A percentile compares a stretch with the other conserved stretches of the same genome.
Conservation (phyloP, 2,329 filamentous ascomycete genomes). For the Nectriaceae sp. region DNA sequence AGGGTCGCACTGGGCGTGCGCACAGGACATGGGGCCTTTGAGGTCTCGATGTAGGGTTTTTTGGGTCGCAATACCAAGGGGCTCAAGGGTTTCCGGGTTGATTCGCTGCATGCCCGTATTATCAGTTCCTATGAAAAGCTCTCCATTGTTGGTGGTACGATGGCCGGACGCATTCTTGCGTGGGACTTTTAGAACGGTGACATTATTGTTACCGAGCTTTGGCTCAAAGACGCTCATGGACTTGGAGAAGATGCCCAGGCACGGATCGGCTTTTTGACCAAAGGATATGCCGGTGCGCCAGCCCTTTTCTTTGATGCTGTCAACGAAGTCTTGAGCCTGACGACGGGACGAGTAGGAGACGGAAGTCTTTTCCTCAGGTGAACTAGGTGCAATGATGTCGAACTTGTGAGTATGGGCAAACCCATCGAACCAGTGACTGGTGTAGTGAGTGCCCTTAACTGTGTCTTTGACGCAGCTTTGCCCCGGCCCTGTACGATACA, state of each 20-base stretch:
- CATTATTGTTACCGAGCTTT: conserved; percentile 51
- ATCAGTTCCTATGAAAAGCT: conserved; percentile 61
- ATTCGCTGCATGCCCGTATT: conserved; percentile 58
- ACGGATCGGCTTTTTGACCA: conserved; percentile 72
- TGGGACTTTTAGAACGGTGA: conserved; percentile 65
- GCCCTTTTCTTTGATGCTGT: conserved; percentile 62
- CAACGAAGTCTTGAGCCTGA: conserved; percentile 64
- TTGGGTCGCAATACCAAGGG: conserved; percentile 65
- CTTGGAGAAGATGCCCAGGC: conserved; percentile 72
- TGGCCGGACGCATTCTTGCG: conserved; percentile 33
- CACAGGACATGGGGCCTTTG: conserved; percentile 65
- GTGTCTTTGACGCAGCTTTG: conserved; percentile 61
- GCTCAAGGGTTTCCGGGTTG: conserved; percentile 72
- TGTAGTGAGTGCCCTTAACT: conserved; percentile 58
- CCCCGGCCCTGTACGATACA: conserved; percentile 77
- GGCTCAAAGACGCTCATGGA: conserved; percentile 61
- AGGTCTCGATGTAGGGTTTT: conserved; percentile 65
- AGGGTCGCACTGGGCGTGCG: conserved; percentile 73
- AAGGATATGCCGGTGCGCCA: conserved; percentile 61
- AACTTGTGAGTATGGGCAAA: conserved; percentile 73
- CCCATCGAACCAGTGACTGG: conserved; percentile 82
- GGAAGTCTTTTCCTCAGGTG: conserved; percentile 24
- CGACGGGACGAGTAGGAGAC: conserved; percentile 73
- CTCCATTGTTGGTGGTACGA: conserved; percentile 39
- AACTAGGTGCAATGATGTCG: conserved; percentile 55